These are phyloP conservation scores for Sclerotinia minor DNA, from an alignment of 2,329 filamentous ascomycete genomes.

Conservation along the genomic window DNA sequence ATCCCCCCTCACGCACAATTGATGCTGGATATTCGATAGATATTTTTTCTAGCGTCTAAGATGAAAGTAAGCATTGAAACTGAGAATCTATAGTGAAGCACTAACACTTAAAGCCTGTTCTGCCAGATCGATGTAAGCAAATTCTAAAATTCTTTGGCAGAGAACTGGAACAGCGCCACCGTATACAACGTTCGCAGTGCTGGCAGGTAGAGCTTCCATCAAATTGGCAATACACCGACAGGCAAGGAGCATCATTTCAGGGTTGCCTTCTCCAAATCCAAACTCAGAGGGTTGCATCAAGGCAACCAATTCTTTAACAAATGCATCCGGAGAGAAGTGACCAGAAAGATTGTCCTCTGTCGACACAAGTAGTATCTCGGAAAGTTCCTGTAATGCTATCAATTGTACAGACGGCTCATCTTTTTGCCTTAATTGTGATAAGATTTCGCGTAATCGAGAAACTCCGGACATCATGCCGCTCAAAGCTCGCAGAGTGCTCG, in stretches of 20 bases:
- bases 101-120: slow-evolving; percentile 86
- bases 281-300: slow-evolving; percentile 91
- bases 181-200: slow-evolving; percentile 94
- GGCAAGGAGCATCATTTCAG: slow-evolving; percentile 94
- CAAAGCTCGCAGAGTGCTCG: slow-evolving; percentile 79
- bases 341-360: slow-evolving; percentile 96
- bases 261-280: slow-evolving; percentile 77
- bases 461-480: slow-evolving; percentile 91
- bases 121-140: slow-evolving; percentile 94
- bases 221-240: slow-evolving; percentile 94
- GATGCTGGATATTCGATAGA: slow-evolving; percentile 92
- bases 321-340: slow-evolving; percentile 90
- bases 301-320: slow-evolving; percentile 88
- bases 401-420: slow-evolving; percentile 85
- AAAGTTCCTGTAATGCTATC: slow-evolving; percentile 89
- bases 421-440: slow-evolving; percentile 75
- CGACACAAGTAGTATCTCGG: slow-evolving; percentile 88
- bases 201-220: slow-evolving; percentile 93
- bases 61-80: slow-evolving; percentile 26
- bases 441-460: slow-evolving; percentile 74
- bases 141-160: slow-evolving; percentile 92
- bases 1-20: slow-evolving; percentile 91
- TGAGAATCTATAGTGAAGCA: slow-evolving; percentile 29
- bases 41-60: slow-evolving; percentile 86
- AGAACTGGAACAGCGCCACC: slow-evolving; percentile 93